Percentiles rank a stretch among this genome's conserved stretches.
These are phyloP conservation scores for Xylogone sp. DNA, from an alignment of 2,329 filamentous ascomycete genomes.

Conservation along the genomic window DNA sequence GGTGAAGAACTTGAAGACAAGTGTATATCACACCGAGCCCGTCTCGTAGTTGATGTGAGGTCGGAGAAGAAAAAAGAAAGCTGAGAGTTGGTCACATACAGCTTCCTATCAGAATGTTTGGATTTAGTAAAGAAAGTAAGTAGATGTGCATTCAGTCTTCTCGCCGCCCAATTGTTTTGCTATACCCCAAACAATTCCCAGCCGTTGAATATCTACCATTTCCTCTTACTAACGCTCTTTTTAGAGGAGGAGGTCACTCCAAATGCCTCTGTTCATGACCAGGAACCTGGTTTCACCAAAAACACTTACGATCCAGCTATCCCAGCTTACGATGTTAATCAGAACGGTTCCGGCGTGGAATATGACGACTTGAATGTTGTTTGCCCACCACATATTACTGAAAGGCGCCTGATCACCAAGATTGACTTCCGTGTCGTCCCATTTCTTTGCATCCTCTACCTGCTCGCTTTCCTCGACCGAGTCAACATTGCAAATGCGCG, in stretches of 20 bases:
- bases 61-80: too few species aligned
- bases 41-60: too few species aligned
- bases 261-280: slow-evolving; percentile 13
- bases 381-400: slow-evolving; percentile 34
- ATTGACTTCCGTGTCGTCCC: slow-evolving; percentile 71
- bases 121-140: background rate
- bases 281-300: slow-evolving; percentile 16
- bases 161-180: too few species aligned
- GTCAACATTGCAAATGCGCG: slow-evolving; percentile 79
- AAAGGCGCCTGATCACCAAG: slow-evolving; percentile 62
- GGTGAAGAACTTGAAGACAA: too few species aligned
- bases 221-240: background rate
- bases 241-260: slow-evolving; percentile 12
- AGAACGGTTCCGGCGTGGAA: slow-evolving; percentile 6
- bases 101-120: background rate
- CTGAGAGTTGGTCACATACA: background rate
- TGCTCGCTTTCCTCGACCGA: slow-evolving; percentile 66
- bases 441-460: slow-evolving; percentile 68
- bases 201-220: background rate
- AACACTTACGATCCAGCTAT: slow-evolving; percentile 19
- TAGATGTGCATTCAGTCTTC: background rate
- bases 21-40: too few species aligned
- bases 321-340: slow-evolving; percentile 2
- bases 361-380: slow-evolving; percentile 23
- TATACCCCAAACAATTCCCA: too few species aligned